Conservation (phyloP, 1,284 basidiomycete genomes). For the Tranzscheliella williamsii region DNA sequence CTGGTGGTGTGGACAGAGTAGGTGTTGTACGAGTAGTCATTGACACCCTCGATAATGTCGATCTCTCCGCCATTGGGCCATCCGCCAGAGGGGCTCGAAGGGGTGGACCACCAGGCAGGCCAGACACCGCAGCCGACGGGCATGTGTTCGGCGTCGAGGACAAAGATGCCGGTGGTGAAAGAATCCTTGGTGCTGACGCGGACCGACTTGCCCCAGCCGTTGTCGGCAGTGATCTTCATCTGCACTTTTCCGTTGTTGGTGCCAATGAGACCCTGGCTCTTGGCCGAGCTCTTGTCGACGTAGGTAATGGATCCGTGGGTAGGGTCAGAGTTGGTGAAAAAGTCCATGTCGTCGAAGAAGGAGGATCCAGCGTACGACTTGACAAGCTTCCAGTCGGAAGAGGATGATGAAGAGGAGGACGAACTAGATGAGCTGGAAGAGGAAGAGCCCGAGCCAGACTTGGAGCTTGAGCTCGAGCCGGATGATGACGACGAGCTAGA, state of each 20-base stretch:
- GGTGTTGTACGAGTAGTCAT: constrained; percentile 42
- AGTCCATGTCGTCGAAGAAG: constrained; percentile 48
- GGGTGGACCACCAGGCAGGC: constrained; percentile 57
- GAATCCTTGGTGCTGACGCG: constrained; percentile 45
- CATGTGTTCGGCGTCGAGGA: constrained; percentile 48
- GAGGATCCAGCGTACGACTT: constrained; percentile 32
- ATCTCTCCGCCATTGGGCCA: constrained; percentile 56
- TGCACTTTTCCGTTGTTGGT: constrained; percentile 26
- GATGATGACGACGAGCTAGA: neutral
- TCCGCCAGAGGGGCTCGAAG: constrained; percentile 14
- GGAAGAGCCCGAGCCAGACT: neutral
- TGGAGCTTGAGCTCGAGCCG: neutral
- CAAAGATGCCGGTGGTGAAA: constrained; percentile 43
- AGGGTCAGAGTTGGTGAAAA: constrained; percentile 40
- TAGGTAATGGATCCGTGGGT: constrained; percentile 44
- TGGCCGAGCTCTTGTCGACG: constrained; percentile 14
- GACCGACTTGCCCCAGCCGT: constrained; percentile 35
- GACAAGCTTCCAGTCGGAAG: constrained; percentile 32
- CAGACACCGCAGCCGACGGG: constrained; percentile 51
- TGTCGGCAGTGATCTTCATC: constrained; percentile 31
- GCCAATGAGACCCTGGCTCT: constrained; percentile 25
- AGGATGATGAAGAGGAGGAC: constrained; percentile 11
- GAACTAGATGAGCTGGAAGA: constrained; percentile 8
- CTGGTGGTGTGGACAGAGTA: constrained; percentile 45
- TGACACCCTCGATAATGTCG: constrained; percentile 54